Base-by-base conservation (phyloP, 164 flowering plant genomes). In the Houttuynia cordata region DNA sequence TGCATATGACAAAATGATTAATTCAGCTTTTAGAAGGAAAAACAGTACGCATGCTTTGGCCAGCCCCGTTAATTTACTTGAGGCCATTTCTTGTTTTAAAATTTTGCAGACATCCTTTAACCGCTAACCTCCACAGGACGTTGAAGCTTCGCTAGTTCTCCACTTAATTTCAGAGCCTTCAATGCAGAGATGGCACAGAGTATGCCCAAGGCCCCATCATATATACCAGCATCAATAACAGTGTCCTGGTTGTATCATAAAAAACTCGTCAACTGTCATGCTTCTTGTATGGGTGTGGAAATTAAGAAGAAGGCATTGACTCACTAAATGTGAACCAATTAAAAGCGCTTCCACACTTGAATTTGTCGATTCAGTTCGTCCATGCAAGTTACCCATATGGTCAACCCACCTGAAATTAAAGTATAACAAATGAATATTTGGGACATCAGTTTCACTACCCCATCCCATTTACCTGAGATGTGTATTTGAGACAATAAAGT, bases 301-400 rank as follows among this genome's bases (percentile, higher is more conserved):
- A 39, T 55, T 6, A 66, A 39, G 52, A 19, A 9, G 24, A 57
- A 58, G 49, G 39, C 64, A 57, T 30, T 10, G 13, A 24, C 57
- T 76, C 62, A 94, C 99, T 91, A 87, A 65, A 74, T 94, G 99
- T 70, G 99, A 94, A 61, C 99, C 99, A 71, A 94, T 80, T 68
- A 94, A 61, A 53, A 91, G 64, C 61, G 93, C 89, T 61, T 77
- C 74, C 8, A 87, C 83, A 75, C 73, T 81, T 70, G 85, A 59
- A 73, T 88, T 83, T 67, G 64, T 68, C 61, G 92, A 88, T 50
- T 86, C 91, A 65, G 67, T 64, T 61, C 99, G 91, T 63, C 99
- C 99, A 77, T 94, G 99, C 53, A 94, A 75, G 69, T 94, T 94
- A 13, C 99, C 99, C 86, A 94, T 80, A 51, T 65, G 74, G 69